Evolutionary conservation across 441 rosid species (phyloP), one percentile per base, ranked within the genome.

Genomic region (Viola pubescens): DNA sequence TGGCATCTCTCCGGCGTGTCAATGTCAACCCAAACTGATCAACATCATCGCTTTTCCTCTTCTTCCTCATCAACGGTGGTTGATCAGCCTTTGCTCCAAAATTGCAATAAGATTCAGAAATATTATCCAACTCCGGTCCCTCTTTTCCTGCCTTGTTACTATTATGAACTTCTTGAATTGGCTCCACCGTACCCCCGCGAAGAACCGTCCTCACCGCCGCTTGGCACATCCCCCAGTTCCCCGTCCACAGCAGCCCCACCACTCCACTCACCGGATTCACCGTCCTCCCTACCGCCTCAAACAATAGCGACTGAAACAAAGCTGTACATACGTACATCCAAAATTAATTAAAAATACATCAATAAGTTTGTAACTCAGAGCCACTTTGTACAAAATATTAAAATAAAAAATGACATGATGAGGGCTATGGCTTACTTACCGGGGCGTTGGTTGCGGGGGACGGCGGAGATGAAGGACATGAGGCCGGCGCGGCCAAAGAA

Each of bases 401-500:
- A 37, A 39, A 37, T 3, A 19, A n/a, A 8, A 4, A 3, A 37
- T 3, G 49, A 44, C 9, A 51, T 37, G 42, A 7, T 37, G 8
- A 37, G 4, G 13, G 5, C 2, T 46, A 7, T 11, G 4, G 54
- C 64, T 52, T 69, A 79, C 86, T 73, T 4, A 26, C 34, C 34
- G 34, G 83, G 80, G 9, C 81, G 83, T 9, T 67, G 77, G 54
- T 58, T 51, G n/a, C 58, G 49, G 10, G 82, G 73, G 37, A 77
- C 82, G 4, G 80, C 77, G 48, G 75, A 70, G 7, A 81, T 69
- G 61, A 74, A 77, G 51, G 79, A 75, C 73, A 79, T 58, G 58
- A 81, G 83, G 13, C 80, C 78, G 10, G 83, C 80, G 1, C 86
- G 83, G 66, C 86, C 83, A 19, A 75, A 81, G 61, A 76, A 79